Percentiles rank a stretch among this genome's conserved stretches.
These are phyloP conservation scores for Pholiota conissans DNA, from an alignment of 768 basidiomycete genomes.

Conservation along the genomic window DNA sequence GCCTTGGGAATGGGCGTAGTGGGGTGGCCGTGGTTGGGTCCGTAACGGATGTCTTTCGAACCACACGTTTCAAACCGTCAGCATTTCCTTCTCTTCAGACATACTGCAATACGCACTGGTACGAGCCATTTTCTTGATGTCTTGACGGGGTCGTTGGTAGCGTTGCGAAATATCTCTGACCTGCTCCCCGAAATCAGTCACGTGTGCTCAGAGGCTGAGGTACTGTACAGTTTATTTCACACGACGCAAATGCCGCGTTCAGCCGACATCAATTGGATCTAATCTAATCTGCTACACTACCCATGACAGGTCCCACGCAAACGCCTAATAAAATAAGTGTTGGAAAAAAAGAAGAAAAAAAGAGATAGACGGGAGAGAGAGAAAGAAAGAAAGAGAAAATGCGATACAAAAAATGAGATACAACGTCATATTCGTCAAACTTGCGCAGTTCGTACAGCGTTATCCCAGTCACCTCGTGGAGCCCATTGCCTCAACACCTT, in stretches of 20 bases:
- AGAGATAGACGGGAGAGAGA: too few species aligned
- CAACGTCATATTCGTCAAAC: slow-evolving; percentile 23
- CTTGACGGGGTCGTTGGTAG: slow-evolving; percentile 47
- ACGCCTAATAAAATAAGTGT: slow-evolving; percentile 13
- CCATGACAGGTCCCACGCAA: neutral
- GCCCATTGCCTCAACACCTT: slow-evolving; percentile 53
- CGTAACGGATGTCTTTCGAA: slow-evolving; percentile 74
- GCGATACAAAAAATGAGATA: slow-evolving; percentile 15
- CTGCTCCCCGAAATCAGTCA: slow-evolving; percentile 27
- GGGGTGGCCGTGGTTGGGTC: slow-evolving; percentile 85
- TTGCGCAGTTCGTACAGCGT: slow-evolving; percentile 32
- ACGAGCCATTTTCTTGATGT: slow-evolving; percentile 72
- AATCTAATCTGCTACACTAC: slow-evolving; percentile 26
- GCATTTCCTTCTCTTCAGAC: slow-evolving; percentile 10
- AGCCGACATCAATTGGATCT: slow-evolving; percentile 20
- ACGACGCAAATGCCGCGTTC: slow-evolving; percentile 25
- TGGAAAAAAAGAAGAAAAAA: slow-evolving; percentile 10
- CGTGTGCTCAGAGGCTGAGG: slow-evolving; percentile 49
- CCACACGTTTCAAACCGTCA: slow-evolving; percentile 9
- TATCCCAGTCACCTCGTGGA: slow-evolving; percentile 34
- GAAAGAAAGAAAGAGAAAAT: slow-evolving; percentile 14
- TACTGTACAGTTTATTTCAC: slow-evolving; percentile 55
- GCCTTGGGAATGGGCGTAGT: slow-evolving; percentile 81
- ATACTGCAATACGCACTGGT: slow-evolving; percentile 55
- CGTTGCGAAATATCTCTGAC: slow-evolving; percentile 25